Percentiles rank a stretch among this genome's conserved stretches.
phyloP scores from a whole-genome alignment of 2,329 filamentous ascomycete genomes.

The Colletotrichum simmondsii region DNA sequence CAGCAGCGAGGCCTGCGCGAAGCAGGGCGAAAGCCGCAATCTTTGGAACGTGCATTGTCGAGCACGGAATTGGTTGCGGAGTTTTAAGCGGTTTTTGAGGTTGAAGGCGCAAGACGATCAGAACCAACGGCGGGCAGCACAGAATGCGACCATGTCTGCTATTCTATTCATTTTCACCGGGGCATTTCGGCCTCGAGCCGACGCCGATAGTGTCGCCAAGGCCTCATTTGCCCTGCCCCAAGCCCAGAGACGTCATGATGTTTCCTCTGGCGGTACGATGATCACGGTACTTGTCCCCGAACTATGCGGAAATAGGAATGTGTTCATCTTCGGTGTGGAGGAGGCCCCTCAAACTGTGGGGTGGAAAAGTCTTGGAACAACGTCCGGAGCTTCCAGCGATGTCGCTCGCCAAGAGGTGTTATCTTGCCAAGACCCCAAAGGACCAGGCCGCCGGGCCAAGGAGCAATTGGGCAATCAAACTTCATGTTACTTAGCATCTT shows the following conservation, averaged over 20 bases:
- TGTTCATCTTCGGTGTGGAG: constrained; percentile 22
- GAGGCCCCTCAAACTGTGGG: constrained; percentile 21
- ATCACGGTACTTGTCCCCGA: not conserved
- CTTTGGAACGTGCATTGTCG: constrained; percentile 14
- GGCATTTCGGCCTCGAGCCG: not conserved
- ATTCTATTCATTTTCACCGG: not conserved
- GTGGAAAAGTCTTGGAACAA: not conserved
- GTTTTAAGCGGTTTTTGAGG: not conserved
- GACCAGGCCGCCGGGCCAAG: constrained; percentile 1
- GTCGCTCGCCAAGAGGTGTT: constrained; percentile 26
- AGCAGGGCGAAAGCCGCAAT: constrained; percentile 30
- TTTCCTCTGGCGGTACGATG: not conserved
- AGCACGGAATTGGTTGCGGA: not conserved
- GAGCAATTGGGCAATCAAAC: not conserved
- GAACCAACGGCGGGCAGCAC: not conserved
- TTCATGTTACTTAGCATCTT: no score
- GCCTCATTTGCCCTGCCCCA: not conserved
- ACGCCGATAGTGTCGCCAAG: constrained; percentile 7
- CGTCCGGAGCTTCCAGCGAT: not conserved
- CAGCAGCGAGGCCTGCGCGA: constrained; percentile 35
- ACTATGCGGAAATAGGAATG: constrained; percentile 30
- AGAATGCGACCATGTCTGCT: not conserved
- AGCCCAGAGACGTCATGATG: constrained; percentile 10
- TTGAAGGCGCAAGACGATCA: not conserved
- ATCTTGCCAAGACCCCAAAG: constrained; percentile 22